phyloP scores from a whole-genome alignment of 2,329 filamentous ascomycete species.

The Didymella arachidicola region DNA sequence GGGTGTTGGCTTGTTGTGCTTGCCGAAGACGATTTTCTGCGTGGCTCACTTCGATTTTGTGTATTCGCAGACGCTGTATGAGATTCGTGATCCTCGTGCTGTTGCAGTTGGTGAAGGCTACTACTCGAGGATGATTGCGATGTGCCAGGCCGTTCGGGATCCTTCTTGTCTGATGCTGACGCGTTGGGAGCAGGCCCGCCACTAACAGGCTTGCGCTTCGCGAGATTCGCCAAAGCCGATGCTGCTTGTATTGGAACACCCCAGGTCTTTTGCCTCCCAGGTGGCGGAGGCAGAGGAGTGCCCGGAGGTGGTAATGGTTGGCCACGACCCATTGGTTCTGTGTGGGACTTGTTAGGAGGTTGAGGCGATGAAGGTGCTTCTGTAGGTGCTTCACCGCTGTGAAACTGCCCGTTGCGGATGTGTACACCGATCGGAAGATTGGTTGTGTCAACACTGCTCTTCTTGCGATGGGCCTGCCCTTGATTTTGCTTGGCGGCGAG shows the following conservation, averaged over 20 bases:
- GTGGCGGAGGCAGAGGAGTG: constrained; percentile 75
- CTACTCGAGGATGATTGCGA: constrained; percentile 18
- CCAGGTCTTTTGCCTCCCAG: constrained; percentile 60
- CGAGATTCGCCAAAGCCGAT: constrained; percentile 52
- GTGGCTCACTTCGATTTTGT: constrained; percentile 9
- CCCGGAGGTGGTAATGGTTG: constrained; percentile 83
- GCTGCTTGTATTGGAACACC: constrained; percentile 60
- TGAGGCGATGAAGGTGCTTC: constrained; percentile 11
- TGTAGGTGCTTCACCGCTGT: constrained; percentile 17
- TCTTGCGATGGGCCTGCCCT: constrained; percentile 20
- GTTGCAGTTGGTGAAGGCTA: constrained; percentile 14
- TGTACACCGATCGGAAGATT: constrained; percentile 23
- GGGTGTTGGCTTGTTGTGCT: constrained; percentile 23
- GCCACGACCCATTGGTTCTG: constrained; percentile 81
- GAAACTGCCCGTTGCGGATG: constrained; percentile 14
- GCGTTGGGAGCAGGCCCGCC: background rate
- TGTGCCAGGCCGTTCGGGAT: constrained; percentile 17
- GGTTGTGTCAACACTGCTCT: constrained; percentile 23
- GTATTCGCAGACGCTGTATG: background rate
- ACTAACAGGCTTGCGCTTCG: constrained; percentile 70
- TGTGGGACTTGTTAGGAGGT: constrained; percentile 46
- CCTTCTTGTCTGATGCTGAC: constrained; percentile 9
- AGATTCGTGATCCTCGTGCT: constrained; percentile 14
- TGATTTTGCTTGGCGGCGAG: constrained; percentile 57
- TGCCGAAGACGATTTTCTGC: constrained; percentile 23